Base-by-base conservation (phyloP, 305 asterid species). In the Solanum chacoense region DNA sequence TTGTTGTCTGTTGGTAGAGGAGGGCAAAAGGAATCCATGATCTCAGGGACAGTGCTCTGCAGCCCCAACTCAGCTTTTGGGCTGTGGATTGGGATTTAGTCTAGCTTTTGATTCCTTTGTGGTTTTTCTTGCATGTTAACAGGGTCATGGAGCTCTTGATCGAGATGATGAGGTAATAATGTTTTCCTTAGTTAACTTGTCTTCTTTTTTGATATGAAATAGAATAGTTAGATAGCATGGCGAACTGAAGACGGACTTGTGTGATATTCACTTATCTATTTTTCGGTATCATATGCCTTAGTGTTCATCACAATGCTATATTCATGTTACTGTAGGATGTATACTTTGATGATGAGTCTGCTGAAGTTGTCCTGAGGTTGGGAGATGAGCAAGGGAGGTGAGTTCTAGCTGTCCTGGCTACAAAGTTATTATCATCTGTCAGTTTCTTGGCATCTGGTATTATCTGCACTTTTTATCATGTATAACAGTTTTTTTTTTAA, bases 371-470 rank as follows among this genome's bases (percentile, higher is more conserved):
- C 87, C 92, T 97, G 88, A 92, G 99, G 94, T 90, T 97, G 96
- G 99, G 98, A 77, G 99, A 95, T 88, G 96, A 95, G 91, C 98
- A 96, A 88, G 98, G 98, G 88, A 96, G 99, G 99, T 97, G 91
- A 92, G 98, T 93, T 38, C 65, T 80, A 50, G 67, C 31, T 83
- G 67, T 79, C 73, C 40, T 22, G 86, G 22, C 87, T 20, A 28
- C 73, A 31, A 55, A 45, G 86, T 40, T 81, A 50, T 45, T 81
- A 18, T 50, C 38, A 45, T 81, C 72, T 10, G 38, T 50, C 87
- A 31, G 42, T 83, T 31, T 83, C 71, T 83, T 83, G 87, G 73
- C 63, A 38, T 78, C 85, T 78, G 65, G 34, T 24, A 78, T 78
- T 81, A 80, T 81, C 86, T 42, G 71, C 38, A 83, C 31, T 28